These are phyloP conservation scores for Colletotrichum sp. DNA, from an alignment of 2,329 filamentous ascomycete genomes.

Conservation along the genomic window DNA sequence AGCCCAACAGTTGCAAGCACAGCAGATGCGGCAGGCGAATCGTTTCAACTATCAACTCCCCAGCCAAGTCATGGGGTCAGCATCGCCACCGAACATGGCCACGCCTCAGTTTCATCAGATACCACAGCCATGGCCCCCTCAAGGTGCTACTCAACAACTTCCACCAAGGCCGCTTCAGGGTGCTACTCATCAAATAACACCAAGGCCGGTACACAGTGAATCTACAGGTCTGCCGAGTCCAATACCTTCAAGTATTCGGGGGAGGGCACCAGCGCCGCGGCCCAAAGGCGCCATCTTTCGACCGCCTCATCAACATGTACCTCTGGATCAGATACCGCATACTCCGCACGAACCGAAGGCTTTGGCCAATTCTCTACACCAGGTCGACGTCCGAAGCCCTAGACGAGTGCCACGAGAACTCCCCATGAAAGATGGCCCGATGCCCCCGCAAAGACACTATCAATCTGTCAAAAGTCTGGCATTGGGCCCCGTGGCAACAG, in stretches of 20 bases:
- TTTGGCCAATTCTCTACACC: conserved; percentile 49
- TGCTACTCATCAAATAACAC: background rate
- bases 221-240: background rate
- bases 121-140: background rate
- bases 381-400: conserved; percentile 54
- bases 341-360: conserved; percentile 46
- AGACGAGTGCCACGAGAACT: conserved; percentile 38
- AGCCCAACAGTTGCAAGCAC: background rate
- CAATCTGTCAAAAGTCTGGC: conserved; percentile 61
- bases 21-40: background rate
- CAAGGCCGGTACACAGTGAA: background rate
- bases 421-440: background rate
- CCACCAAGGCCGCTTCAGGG: background rate
- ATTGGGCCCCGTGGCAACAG: conserved; percentile 47
- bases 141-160: background rate
- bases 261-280: background rate
- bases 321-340: conserved; percentile 41
- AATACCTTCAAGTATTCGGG: background rate
- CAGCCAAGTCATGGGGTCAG: background rate
- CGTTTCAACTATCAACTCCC: background rate
- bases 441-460: conserved; percentile 49
- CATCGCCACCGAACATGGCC: background rate
- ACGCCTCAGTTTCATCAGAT: background rate
- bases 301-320: conserved; percentile 21
- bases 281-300: conserved; percentile 27